A percentile compares a stretch with the other conserved stretches of the same genome.
phyloP scores from a whole-genome alignment of 805 yeast genomes.

The Helenozyma rhizophorensis region DNA sequence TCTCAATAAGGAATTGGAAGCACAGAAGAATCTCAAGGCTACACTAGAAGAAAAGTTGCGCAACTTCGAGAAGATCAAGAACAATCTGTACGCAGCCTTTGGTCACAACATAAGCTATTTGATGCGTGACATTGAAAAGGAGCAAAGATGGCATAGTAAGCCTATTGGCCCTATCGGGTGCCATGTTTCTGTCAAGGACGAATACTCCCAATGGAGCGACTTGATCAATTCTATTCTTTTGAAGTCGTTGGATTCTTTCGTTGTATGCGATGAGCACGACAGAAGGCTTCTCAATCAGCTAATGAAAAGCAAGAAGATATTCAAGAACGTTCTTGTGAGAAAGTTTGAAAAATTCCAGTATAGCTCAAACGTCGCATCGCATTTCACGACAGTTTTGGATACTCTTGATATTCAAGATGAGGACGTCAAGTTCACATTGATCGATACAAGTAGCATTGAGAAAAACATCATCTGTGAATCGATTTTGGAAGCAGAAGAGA shows the following conservation, averaged over 20 bases:
- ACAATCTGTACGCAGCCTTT: conserved; percentile 45
- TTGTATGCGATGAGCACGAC: conserved; percentile 65
- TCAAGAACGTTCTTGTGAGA: conserved; percentile 46
- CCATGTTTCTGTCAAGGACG: conserved; percentile 51
- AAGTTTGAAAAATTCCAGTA: conserved; percentile 56
- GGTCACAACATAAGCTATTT: conserved; percentile 42
- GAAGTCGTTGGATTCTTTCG: conserved; percentile 52
- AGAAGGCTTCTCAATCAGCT: conserved; percentile 29
- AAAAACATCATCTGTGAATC: conserved; percentile 49
- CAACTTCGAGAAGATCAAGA: conserved; percentile 10
- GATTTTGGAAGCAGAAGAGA: conserved; percentile 46
- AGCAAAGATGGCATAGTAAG: conserved; percentile 29
- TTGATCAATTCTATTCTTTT: conserved; percentile 55
- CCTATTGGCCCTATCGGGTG: conserved; percentile 85
- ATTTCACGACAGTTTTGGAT: conserved; percentile 48
- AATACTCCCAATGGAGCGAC: conserved; percentile 52
- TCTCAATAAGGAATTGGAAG: conserved; percentile 9
- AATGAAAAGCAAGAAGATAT: conserved; percentile 29
- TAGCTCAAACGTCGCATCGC: conserved; percentile 14
- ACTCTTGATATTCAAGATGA: conserved; percentile 53
- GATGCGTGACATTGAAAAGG: conserved; percentile 31
- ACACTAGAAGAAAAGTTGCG: conserved; percentile 5
- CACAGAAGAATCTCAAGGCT: conserved; percentile 2
- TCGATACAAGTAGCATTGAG: conserved; percentile 63
- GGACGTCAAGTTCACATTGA: conserved; percentile 53